phyloP scores from a whole-genome alignment of 805 yeast genomes.

The Cyberlindnera samutprakarnensis region DNA sequence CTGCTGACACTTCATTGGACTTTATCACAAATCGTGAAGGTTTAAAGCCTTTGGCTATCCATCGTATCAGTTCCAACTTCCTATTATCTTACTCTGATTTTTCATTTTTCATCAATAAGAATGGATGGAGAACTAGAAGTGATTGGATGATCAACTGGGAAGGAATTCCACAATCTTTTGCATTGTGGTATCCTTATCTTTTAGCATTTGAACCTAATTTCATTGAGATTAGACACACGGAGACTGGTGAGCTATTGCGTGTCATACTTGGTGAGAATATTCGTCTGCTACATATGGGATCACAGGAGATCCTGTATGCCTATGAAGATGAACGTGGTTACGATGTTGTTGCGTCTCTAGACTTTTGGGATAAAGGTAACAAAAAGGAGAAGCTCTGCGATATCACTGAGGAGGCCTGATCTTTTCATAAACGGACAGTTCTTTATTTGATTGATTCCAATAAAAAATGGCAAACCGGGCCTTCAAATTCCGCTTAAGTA shows the following conservation, averaged over 20 bases:
- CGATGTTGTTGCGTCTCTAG: constrained; percentile 87
- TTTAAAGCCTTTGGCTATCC: constrained; percentile 85
- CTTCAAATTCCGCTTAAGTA: too few relatives aligned
- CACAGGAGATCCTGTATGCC: constrained; percentile 89
- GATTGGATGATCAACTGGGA: constrained; percentile 97
- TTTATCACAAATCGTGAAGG: constrained; percentile 81
- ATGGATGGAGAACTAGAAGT: constrained; percentile 94
- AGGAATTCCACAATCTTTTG: constrained; percentile 87
- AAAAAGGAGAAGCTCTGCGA: constrained; percentile 18
- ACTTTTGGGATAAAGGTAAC: constrained; percentile 61
- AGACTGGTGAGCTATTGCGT: constrained; percentile 74
- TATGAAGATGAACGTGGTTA: constrained; percentile 86
- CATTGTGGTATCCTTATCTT: constrained; percentile 89
- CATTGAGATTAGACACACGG: constrained; percentile 89
- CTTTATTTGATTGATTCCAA: too few relatives aligned
- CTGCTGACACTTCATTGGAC: constrained; percentile 97
- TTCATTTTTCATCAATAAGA: constrained; percentile 87
- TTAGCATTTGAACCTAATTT: constrained; percentile 85
- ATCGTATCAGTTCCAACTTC: constrained; percentile 83
- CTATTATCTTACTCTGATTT: constrained; percentile 85
- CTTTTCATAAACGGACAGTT: too few relatives aligned
- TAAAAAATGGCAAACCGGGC: too few relatives aligned
- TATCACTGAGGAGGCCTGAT: constrained; percentile 20
- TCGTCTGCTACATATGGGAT: constrained; percentile 78
- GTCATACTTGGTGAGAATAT: constrained; percentile 93